A percentile compares a stretch with the other conserved stretches of the same genome.
phyloP scores from a whole-genome alignment of 768 basidiomycete genomes.

The Xanthoconium purpureum region DNA sequence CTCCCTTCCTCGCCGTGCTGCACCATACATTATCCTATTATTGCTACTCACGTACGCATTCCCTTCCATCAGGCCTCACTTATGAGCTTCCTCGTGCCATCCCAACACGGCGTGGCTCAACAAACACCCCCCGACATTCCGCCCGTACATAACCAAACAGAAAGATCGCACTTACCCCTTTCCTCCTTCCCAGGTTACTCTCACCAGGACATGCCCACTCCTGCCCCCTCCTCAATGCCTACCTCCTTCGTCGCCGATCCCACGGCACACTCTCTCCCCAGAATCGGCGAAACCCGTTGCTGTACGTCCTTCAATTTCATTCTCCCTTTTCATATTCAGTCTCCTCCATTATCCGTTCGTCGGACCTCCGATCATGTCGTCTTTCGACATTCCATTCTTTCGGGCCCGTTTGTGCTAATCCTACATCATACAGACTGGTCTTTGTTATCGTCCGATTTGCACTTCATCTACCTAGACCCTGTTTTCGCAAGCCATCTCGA shows the following conservation, averaged over 20 bases:
- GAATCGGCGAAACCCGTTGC: slow-evolving; percentile 70
- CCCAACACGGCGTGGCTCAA: slow-evolving; percentile 33
- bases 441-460: slow-evolving; percentile 68
- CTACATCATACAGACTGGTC: slow-evolving; percentile 62
- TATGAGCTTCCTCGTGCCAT: slow-evolving; percentile 36
- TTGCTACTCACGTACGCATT: slow-evolving; percentile 19
- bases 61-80: slow-evolving; percentile 19
- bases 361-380: slow-evolving; percentile 25
- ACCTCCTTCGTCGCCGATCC: slow-evolving; percentile 37
- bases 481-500: slow-evolving; percentile 70
- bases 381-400: slow-evolving; percentile 9
- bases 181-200: slow-evolving; percentile 37
- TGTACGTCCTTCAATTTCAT: slow-evolving; percentile 47
- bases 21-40: slow-evolving; percentile 20
- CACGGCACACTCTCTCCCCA: slow-evolving; percentile 41
- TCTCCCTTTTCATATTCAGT: slow-evolving; percentile 5
- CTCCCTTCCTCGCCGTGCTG: slow-evolving; percentile 10
- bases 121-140: slow-evolving; percentile 26
- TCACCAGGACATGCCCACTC: slow-evolving; percentile 30
- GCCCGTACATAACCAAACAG: slow-evolving; percentile 32
- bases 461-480: slow-evolving; percentile 83
- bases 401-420: slow-evolving; percentile 21
- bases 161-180: slow-evolving; percentile 38
- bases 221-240: slow-evolving; percentile 27
- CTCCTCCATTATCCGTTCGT: slow-evolving; percentile 6